phyloP scores from a whole-genome alignment of 306 rosid species.

The Vigna reflexopilosa region DNA sequence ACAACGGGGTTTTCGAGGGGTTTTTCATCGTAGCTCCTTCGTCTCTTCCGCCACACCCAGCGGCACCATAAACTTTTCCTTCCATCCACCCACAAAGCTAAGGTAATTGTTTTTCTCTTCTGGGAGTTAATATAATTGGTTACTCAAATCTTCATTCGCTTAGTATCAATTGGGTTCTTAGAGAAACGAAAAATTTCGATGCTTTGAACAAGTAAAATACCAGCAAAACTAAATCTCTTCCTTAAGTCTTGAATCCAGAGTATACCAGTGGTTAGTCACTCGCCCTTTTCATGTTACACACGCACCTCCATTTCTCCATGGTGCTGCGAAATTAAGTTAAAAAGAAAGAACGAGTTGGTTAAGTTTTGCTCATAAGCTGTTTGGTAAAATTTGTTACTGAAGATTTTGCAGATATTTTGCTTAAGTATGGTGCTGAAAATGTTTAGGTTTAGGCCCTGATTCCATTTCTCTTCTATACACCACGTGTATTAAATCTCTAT shows the following conservation, averaged over 20 bases:
- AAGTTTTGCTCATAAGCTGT: conserved; percentile 4
- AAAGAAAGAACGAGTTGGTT: not conserved
- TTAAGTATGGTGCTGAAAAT: not conserved
- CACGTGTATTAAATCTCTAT: not conserved
- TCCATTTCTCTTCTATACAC: not conserved
- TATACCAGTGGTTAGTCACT: not conserved
- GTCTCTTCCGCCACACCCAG: not conserved
- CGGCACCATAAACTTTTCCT: not conserved
- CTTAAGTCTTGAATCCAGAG: not conserved
- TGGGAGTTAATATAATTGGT: not conserved
- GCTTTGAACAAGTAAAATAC: conserved; percentile 1
- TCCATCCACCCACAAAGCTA: conserved; percentile 40
- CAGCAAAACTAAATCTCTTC: not conserved
- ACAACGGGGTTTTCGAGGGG: conserved; percentile 44
- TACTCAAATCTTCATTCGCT: not conserved
- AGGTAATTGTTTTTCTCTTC: not conserved
- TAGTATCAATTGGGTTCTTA: conserved; percentile 16
- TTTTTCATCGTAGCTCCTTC: too few relatives aligned
- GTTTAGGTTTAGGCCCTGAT: not conserved
- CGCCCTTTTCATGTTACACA: not conserved
- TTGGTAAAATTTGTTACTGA: not conserved
- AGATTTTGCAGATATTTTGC: not conserved
- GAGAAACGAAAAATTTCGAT: not conserved
- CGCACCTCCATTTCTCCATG: not conserved
- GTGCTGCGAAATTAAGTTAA: not conserved